These are phyloP conservation scores for Hemileccinum impolitum DNA, from an alignment of 768 basidiomycete species.

Conservation along the genomic window DNA sequence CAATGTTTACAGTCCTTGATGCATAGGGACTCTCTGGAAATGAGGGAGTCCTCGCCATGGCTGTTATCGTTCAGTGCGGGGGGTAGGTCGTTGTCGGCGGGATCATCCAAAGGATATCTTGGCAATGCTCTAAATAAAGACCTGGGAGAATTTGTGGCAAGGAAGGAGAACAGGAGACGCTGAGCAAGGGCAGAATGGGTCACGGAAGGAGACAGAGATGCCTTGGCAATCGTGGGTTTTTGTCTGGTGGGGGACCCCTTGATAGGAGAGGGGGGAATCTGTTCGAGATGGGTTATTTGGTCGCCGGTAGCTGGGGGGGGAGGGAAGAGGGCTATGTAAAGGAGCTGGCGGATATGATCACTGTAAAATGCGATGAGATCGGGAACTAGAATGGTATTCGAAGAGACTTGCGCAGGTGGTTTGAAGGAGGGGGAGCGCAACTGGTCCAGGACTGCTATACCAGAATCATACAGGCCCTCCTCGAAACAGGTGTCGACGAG, in stretches of 20 bases:
- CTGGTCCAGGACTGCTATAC: slow-evolving; percentile 59
- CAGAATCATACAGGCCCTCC: slow-evolving; percentile 72
- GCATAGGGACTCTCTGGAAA: slow-evolving; percentile 52
- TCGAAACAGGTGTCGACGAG: slow-evolving; percentile 74
- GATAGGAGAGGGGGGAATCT: slow-evolving; percentile 29
- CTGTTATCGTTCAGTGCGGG: slow-evolving; percentile 24
- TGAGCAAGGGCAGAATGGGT: slow-evolving; percentile 50
- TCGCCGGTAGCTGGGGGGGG: slow-evolving; percentile 26
- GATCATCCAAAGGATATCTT: slow-evolving; percentile 34
- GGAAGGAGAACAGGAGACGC: slow-evolving; percentile 52
- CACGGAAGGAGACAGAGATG: slow-evolving; percentile 42
- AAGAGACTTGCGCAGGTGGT: slow-evolving; percentile 52
- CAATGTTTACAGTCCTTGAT: slow-evolving; percentile 53
- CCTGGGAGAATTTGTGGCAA: slow-evolving; percentile 52
- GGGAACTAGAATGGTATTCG: slow-evolving; percentile 8
- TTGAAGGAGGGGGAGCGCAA: slow-evolving; percentile 54
- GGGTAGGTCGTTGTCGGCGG: slow-evolving; percentile 1
- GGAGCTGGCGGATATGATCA: slow-evolving; percentile 60
- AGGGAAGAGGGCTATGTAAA: slow-evolving; percentile 70
- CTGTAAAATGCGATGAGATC: slow-evolving; percentile 32
- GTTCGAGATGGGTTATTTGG: slow-evolving; percentile 18
- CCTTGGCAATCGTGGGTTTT: slow-evolving; percentile 36
- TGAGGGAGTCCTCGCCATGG: slow-evolving; percentile 49
- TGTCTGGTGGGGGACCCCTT: slow-evolving; percentile 51
- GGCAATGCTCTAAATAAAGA: slow-evolving; percentile 56